A percentile compares a stretch with the other conserved stretches of the same genome.
These are phyloP conservation scores for Suhomyces maxii DNA, from an alignment of 1,139 yeast species.

Conservation along the genomic window DNA sequence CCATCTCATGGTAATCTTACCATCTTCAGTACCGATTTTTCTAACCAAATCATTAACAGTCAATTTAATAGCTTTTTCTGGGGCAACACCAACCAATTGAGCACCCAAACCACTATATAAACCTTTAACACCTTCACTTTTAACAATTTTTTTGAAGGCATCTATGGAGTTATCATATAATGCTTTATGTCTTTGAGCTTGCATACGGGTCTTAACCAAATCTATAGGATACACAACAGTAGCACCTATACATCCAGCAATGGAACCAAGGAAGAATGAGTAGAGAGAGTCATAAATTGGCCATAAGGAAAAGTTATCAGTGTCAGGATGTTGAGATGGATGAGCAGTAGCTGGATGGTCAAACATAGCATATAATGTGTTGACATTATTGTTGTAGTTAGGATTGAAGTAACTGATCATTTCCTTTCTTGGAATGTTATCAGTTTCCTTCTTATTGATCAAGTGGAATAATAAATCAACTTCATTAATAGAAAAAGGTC, in stretches of 20 bases:
- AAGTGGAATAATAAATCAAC: slow-evolving; percentile 48
- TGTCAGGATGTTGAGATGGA: slow-evolving; percentile 30
- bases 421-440: slow-evolving; percentile 53
- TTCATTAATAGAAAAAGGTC: slow-evolving; percentile 46
- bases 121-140: slow-evolving; percentile 82
- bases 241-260: slow-evolving; percentile 98
- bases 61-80: slow-evolving; percentile 95
- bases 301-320: slow-evolving; percentile 49
- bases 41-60: slow-evolving; percentile 91
- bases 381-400: slow-evolving; percentile 38
- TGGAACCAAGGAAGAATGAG: slow-evolving; percentile 86
- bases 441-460: slow-evolving; percentile 44
- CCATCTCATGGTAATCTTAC: slow-evolving; percentile 62
- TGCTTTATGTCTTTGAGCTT: slow-evolving; percentile 80
- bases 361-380: slow-evolving; percentile 39
- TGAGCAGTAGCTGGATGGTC: slow-evolving; percentile 35
- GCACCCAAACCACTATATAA: slow-evolving; percentile 93
- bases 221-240: slow-evolving; percentile 98
- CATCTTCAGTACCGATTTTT: slow-evolving; percentile 64
- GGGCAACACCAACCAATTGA: slow-evolving; percentile 95
- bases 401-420: slow-evolving; percentile 52
- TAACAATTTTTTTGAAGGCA: slow-evolving; percentile 77
- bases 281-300: slow-evolving; percentile 80
- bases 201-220: slow-evolving; percentile 95
- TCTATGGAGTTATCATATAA: slow-evolving; percentile 80